A percentile compares a stretch with the other conserved stretches of the same genome.
Conservation (phyloP, 805 yeast species). For the Lipomyces chichibuensis region DNA sequence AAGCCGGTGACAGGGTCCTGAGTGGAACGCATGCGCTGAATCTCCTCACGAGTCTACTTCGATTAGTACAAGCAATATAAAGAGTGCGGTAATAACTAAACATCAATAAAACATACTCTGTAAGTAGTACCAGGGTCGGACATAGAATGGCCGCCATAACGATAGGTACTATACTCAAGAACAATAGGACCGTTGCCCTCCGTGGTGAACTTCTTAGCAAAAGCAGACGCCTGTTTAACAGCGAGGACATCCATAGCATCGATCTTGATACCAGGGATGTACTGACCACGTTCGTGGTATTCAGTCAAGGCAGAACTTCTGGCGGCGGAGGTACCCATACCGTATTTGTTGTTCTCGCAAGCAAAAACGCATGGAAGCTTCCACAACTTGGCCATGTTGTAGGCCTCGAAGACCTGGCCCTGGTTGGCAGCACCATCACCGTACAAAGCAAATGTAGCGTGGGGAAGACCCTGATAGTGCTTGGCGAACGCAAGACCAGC, state of each 20-base stretch:
- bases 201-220: constrained; percentile 94
- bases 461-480: constrained; percentile 78
- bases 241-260: constrained; percentile 99
- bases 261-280: constrained; percentile 96
- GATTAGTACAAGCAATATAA: neutral
- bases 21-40: constrained; percentile 98
- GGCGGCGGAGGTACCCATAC: constrained; percentile 99
- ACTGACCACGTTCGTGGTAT: constrained; percentile 98
- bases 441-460: constrained; percentile 84
- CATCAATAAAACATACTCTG: constrained; percentile 52
- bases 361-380: constrained; percentile 91
- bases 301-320: constrained; percentile 97
- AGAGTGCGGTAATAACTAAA: neutral
- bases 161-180: constrained; percentile 95
- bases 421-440: constrained; percentile 99
- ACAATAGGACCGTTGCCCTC: constrained; percentile 96
- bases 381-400: constrained; percentile 99
- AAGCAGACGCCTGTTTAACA: constrained; percentile 91
- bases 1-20: constrained; percentile 97
- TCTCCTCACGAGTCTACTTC: constrained; percentile 86
- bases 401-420: constrained; percentile 97
- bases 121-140: constrained; percentile 99
- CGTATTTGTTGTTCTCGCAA: constrained; percentile 99
- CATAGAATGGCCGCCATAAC: constrained; percentile 99
- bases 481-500: constrained; percentile 99